These are phyloP conservation scores for Leptomonas pyrrhocoris DNA, from an alignment of 208 protist genomes.

Conservation along the genomic window DNA sequence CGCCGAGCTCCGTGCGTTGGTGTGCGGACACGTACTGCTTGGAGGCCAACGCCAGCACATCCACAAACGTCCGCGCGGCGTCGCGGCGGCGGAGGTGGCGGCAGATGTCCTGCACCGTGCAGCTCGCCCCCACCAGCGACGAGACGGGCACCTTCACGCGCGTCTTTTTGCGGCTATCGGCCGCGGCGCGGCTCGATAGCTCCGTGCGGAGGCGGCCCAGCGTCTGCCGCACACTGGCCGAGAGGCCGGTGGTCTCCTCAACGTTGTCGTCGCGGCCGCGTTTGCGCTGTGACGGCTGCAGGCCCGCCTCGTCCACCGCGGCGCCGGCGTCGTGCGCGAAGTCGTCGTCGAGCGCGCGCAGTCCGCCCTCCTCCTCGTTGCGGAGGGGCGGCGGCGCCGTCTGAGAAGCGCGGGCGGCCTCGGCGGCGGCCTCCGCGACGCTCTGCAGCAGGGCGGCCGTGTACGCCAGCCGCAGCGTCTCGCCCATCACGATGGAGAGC, in stretches of 20 bases:
- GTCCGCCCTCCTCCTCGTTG: slow-evolving; percentile 7
- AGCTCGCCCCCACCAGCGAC: slow-evolving; percentile 38
- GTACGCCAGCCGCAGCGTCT: slow-evolving; percentile 42
- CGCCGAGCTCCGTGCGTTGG: slow-evolving; percentile 32
- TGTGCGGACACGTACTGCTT: slow-evolving; percentile 58
- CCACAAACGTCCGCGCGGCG: slow-evolving; percentile 80
- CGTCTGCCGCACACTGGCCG: slow-evolving; percentile 47
- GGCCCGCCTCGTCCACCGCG: slow-evolving; percentile 8
- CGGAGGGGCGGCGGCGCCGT: neutral
- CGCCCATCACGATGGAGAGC: slow-evolving; percentile 39
- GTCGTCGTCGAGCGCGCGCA: slow-evolving; percentile 11
- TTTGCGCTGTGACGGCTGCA: slow-evolving; percentile 9
- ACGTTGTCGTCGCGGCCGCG: slow-evolving; percentile 23
- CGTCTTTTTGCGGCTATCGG: slow-evolving; percentile 24
- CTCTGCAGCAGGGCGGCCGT: slow-evolving; percentile 41
- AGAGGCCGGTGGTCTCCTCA: slow-evolving; percentile 35
- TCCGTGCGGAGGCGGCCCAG: slow-evolving; percentile 55
- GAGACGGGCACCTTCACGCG: slow-evolving; percentile 16
- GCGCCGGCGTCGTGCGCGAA: slow-evolving; percentile 12
- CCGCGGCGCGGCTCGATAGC: slow-evolving; percentile 1
- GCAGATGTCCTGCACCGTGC: slow-evolving; percentile 55
- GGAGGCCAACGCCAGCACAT: slow-evolving; percentile 78
- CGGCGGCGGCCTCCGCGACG: slow-evolving; percentile 33
- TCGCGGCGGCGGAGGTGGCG: slow-evolving; percentile 59
- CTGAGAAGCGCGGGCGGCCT: slow-evolving; percentile 31